Base-by-base conservation (phyloP, 805 yeast species). In the Metschnikowia lachancei region DNA sequence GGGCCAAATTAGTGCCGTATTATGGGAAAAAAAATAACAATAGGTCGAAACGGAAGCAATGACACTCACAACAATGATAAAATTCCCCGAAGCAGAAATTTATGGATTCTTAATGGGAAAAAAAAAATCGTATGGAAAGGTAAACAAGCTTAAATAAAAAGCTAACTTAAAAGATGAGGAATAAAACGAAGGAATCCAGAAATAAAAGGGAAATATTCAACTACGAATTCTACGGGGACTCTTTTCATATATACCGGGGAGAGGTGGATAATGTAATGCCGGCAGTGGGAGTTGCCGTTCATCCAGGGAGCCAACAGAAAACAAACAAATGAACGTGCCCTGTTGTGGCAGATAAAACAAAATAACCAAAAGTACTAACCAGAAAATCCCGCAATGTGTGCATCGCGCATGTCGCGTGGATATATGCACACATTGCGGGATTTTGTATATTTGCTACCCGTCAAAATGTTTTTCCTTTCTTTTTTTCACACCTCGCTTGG, bases 381-480 rank as follows among this genome's bases (percentile, higher is more conserved):
- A 26, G 18, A 41, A 41, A 41, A 41, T 35, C 39, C 45, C 45
- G 18, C 39, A 34, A 28, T 26, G 44, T 14, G 34, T 34, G 36
- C 16, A 11, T 28, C n/a, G n/a, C n/a, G n/a, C n/a, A n/a, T n/a
- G n/a, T n/a, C n/a, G n/a, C n/a, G n/a, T n/a, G n/a, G n/a, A n/a
- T n/a, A n/a, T n/a, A 26, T 29, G 45, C 45, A 35, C 24, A 19
- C 10, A n/a, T 35, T 34, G 39, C 18, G 45, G 45, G 39, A 35
- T 41, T 41, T 26, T 26, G 28, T 26, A 26, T 10, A 26, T 26
- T 26, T 26, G 28, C 28, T 26, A 8, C 28, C 28, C 28, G 28
- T 26, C 28, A 26, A 26, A 26, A 26, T 26, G 11, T 18, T 17
- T 7, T 17, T 34, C 9, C n/a, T 34, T 16, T 14, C n/a, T 34